Base-by-base conservation (phyloP, 257 asterid genomes). In the Nicotiana tabacum region DNA sequence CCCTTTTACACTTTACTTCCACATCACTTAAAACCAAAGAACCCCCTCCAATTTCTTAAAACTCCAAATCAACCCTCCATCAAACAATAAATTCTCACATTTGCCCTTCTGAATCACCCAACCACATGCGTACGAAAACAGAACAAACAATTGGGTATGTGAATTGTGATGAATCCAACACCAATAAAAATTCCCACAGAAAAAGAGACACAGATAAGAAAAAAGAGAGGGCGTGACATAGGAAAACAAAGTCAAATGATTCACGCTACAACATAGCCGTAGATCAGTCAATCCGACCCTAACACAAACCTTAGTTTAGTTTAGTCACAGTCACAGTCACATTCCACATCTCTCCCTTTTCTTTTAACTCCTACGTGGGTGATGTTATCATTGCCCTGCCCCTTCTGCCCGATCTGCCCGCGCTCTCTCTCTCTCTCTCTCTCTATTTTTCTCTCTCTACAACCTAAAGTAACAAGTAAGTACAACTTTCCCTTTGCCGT, bases 311-410 rank as follows among this genome's bases (percentile, higher is more conserved):
- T 57, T n/a, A 51, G 78, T 65, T 46, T 46, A 24, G 67, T 66
- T 46, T 48, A 24, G 67, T 81, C 77, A 30, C 33, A 65, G 29
- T 81, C 77, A 48, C 61, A 46, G 32, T 64, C 77, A 48, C 61
- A 46, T 32, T 64, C 46, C 53, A 80, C 78, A 66, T 81, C 66
- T 46, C 48, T 39, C 39, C 9, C 55, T 10, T 48, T 17, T 4
- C 30, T 58, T 48, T 74, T 21, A 17, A 62, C 13, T 43, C 83
- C 21, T 32, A 69, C 72, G 78, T 35, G 39, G 84, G 85, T 60
- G 88, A 82, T 77, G 62, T 78, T 82, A 85, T 66, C 65, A 32
- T 11, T 58, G 27, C 21, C 74, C 62, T 27, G 65, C 74, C 85
- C 85, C 43, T 29, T 61, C 81, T 82, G 68, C 85, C 82, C 86